Percentiles rank a stretch among this genome's conserved stretches.
Evolutionary conservation across 768 basidiomycete species (phyloP).

Genomic region (Lentinus brumalis): DNA sequence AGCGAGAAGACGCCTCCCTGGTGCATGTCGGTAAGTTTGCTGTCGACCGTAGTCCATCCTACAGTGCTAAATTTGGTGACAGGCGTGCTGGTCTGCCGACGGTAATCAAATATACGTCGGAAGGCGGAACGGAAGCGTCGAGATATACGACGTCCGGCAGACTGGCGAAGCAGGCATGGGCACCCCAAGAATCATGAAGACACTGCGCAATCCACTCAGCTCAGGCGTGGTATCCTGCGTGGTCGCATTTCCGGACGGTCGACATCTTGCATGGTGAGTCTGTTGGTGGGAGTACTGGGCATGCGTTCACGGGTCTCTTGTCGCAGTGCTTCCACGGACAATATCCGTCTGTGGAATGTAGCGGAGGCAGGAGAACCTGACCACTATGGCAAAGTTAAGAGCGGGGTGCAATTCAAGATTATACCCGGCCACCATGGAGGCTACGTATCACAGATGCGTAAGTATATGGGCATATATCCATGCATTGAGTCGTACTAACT

Average conservation of each 20-base stretch:
- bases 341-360: constrained; percentile 92
- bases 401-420: constrained; percentile 88
- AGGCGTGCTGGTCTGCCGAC: constrained; percentile 95
- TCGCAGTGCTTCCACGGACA: constrained; percentile 85
- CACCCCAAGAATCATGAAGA: constrained; percentile 80
- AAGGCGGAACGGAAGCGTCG: constrained; percentile 85
- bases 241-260: constrained; percentile 88
- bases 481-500: constrained; percentile 7
- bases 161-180: constrained; percentile 61
- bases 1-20: constrained; percentile 93
- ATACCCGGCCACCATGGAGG: constrained; percentile 96
- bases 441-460: constrained; percentile 90
- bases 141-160: constrained; percentile 93
- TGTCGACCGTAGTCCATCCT: neutral
- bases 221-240: constrained; percentile 93
- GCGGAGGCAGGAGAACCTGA: constrained; percentile 74
- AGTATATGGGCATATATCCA: constrained; percentile 37
- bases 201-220: constrained; percentile 81
- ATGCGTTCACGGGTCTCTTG: constrained; percentile 4
- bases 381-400: constrained; percentile 57
- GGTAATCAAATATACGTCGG: constrained; percentile 91
- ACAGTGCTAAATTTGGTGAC: neutral
- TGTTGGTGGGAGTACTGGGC: constrained; percentile 7
- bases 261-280: constrained; percentile 85
- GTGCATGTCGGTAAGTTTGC: constrained; percentile 82